phyloP scores from a whole-genome alignment of 2,329 filamentous ascomycete species.

The Albophoma yamanashiensis region DNA sequence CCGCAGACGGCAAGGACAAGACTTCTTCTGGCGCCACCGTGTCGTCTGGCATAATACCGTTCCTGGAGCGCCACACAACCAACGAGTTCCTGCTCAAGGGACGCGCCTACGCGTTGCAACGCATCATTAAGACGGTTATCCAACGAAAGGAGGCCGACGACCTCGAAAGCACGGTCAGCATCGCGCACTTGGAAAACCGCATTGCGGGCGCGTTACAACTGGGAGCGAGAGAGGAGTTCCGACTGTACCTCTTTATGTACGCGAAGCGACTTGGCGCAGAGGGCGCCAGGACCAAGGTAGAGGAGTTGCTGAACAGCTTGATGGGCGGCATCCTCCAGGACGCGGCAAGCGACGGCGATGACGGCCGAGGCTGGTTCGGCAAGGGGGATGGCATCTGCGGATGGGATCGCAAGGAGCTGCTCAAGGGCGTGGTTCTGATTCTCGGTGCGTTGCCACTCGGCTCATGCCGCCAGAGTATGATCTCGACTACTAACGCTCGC shows the following conservation, averaged over 20 bases:
- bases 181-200: constrained; percentile 90
- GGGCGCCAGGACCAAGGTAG: constrained; percentile 76
- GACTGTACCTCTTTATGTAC: constrained; percentile 95
- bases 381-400: constrained; percentile 69
- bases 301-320: constrained; percentile 77
- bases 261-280: constrained; percentile 91
- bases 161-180: constrained; percentile 83
- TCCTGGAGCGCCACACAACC: constrained; percentile 88
- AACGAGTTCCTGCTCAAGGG: constrained; percentile 87
- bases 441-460: constrained; percentile 55
- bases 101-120: constrained; percentile 80
- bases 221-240: constrained; percentile 83
- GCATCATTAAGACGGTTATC: constrained; percentile 80
- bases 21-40: constrained; percentile 44
- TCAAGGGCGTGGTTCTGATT: constrained; percentile 87
- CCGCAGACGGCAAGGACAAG: constrained; percentile 32
- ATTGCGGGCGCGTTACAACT: constrained; percentile 81
- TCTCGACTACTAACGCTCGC: constrained; percentile 11
- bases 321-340: constrained; percentile 62
- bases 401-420: constrained; percentile 77
- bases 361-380: constrained; percentile 51
- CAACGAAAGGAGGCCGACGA: constrained; percentile 85
- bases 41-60: constrained; percentile 86
- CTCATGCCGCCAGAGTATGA: background rate
- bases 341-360: constrained; percentile 32